Base-by-base conservation (phyloP, 352 stramenopile species). In the Phytophthora aleatoria region DNA sequence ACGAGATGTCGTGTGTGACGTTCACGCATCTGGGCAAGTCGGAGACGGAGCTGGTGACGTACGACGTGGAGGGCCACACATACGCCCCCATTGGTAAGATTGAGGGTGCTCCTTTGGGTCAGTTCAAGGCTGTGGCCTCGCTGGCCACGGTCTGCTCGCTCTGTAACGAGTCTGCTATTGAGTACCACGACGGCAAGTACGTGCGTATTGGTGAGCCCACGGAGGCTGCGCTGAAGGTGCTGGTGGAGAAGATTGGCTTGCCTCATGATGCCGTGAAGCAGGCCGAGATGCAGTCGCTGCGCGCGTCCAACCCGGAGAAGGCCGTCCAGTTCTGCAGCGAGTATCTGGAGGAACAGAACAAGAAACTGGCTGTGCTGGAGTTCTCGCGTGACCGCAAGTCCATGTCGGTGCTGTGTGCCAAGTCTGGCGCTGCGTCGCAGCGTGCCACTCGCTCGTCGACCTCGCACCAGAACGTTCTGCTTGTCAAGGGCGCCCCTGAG, bases 401-500 rank as follows among this genome's bases (percentile, higher is more conserved):
- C 33, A 99, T 99, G 97, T 99, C 92, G 52, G 95, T 99, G 44
- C 71, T 99, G 10, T 96, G 82, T 71, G 53, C 84, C 10, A 91
- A 89, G 77, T 52, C 68, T 28, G 63, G 55, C 11, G 50, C 62
- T 12, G 55, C 66, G 4, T 35, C 67, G 3, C 67, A 75, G 31
- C 83, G 81, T 28, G 62, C 85, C 15, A 92, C 83, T 12, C 84
- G 86, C 43, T 92, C 87, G 52, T 72, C 79, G 6, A 67, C 78
- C 0, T 74, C 82, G 9, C 81, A 83, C 56, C 81, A 89, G 59
- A 99, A 99, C 74, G 70, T 98, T 47, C 77, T 99, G 15, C 92
- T 99, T 38, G 97, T 99, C 12, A 99, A 99, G 84, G 98, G 98
- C 50, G 98, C 98, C 13, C 96, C 97, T 1, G 98, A 99, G 74